phyloP scores from a whole-genome alignment of 202 grass and related monocot genomes.

The Brachypodium distachyon region DNA sequence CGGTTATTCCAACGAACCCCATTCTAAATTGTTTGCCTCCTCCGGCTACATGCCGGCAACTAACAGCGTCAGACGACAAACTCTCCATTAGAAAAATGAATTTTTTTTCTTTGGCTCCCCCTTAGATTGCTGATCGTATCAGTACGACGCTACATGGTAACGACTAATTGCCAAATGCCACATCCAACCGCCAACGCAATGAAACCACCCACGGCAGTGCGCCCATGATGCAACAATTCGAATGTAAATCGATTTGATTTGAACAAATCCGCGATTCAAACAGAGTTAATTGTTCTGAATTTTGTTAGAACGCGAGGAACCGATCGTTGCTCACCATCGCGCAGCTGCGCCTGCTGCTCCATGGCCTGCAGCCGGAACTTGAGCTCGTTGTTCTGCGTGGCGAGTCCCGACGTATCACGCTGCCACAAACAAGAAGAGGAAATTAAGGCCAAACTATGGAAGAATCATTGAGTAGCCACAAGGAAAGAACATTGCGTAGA shows the following conservation, averaged over 20 bases:
- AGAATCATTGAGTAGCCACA: neutral
- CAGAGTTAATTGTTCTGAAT: neutral
- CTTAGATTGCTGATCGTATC: constrained; percentile 7
- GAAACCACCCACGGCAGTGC: neutral
- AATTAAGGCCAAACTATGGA: neutral
- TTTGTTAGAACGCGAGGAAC: neutral
- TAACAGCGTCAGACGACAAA: constrained; percentile 14
- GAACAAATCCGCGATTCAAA: neutral
- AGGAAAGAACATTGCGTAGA: neutral
- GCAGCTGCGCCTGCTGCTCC: constrained; percentile 88
- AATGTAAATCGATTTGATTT: neutral
- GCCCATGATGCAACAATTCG: neutral
- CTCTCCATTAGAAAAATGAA: neutral
- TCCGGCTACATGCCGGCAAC: constrained; percentile 27
- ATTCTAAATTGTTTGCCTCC: constrained; percentile 20
- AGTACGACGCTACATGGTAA: constrained; percentile 9
- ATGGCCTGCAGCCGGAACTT: constrained; percentile 92
- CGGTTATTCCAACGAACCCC: neutral
- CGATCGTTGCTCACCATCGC: constrained; percentile 53
- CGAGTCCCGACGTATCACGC: constrained; percentile 56
- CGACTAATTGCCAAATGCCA: constrained; percentile 18
- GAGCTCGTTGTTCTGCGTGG: constrained; percentile 80
- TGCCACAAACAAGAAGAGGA: constrained; percentile 3
- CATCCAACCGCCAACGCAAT: neutral
- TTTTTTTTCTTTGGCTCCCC: too few species aligned